These are phyloP conservation scores for Aspergillus sp. DNA, from an alignment of 2,329 filamentous ascomycete species.

Conservation along the genomic window DNA sequence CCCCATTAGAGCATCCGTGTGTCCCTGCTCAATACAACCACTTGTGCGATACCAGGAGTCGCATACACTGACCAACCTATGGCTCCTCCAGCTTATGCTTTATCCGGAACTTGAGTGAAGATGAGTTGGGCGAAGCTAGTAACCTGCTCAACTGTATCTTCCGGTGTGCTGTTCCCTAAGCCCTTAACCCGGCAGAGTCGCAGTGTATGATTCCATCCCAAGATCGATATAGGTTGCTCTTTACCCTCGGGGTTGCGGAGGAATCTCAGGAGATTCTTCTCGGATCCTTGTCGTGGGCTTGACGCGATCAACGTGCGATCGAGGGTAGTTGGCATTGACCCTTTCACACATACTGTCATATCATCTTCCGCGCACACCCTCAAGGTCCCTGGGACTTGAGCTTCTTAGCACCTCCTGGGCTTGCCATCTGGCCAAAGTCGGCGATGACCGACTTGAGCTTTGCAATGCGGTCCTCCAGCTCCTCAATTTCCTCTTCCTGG, in stretches of 20 bases:
- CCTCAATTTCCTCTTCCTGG: conserved; percentile 47
- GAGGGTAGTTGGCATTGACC: not conserved
- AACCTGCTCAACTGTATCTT: not conserved
- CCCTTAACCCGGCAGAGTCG: not conserved
- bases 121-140: not conserved
- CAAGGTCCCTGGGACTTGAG: conserved; percentile 8
- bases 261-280: not conserved
- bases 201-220: not conserved
- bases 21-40: not conserved
- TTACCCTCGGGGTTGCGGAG: not conserved
- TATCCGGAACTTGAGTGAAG: not conserved
- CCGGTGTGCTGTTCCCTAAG: not conserved
- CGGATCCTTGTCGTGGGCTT: not conserved
- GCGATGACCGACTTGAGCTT: conserved; percentile 43
- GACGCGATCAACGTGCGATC: not conserved
- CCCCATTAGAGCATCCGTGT: not conserved
- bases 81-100: not conserved
- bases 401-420: conserved; percentile 4
- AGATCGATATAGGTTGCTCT: not conserved
- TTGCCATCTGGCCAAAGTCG: conserved; percentile 43
- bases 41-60: not conserved
- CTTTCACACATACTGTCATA: not conserved
- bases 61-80: not conserved
- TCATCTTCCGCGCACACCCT: not conserved
- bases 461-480: conserved; percentile 43